Evolutionary conservation across 106 monocot genomes (phyloP).

Genomic region (Dioscorea alata): DNA sequence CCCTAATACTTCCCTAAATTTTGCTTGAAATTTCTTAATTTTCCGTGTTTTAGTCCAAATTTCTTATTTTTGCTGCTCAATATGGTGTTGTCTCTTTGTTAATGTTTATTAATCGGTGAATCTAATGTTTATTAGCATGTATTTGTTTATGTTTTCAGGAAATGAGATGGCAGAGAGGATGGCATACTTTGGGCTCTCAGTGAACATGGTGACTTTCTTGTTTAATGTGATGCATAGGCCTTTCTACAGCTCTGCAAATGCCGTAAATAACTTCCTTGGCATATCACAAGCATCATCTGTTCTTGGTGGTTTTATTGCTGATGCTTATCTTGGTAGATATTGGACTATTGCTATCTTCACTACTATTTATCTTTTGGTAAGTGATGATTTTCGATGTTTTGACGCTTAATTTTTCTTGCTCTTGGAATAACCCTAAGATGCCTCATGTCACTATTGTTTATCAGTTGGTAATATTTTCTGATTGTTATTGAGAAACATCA

Average conservation of each 20-base stretch:
- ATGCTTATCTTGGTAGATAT: conserved; percentile 95
- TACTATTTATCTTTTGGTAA: conserved; percentile 81
- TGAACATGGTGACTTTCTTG: conserved; percentile 96
- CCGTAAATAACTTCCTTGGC: conserved; percentile 84
- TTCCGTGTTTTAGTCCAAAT: not conserved
- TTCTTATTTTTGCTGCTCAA: not conserved
- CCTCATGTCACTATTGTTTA: too few species aligned
- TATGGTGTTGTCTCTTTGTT: not conserved
- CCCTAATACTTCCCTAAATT: not conserved
- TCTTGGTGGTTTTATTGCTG: conserved; percentile 85
- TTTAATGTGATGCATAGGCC: conserved; percentile 87
- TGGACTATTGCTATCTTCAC: conserved; percentile 95
- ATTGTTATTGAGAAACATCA: too few species aligned
- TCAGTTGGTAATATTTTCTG: too few species aligned
- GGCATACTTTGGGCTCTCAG: conserved; percentile 91
- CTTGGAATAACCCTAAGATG: too few species aligned
- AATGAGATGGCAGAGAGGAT: conserved; percentile 98
- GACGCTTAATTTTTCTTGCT: too few species aligned
- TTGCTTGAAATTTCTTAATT: not conserved
- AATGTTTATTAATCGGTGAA: not conserved
- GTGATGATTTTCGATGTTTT: not conserved
- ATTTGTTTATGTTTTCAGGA: conserved; percentile 22
- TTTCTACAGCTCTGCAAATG: conserved; percentile 69
- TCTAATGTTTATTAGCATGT: not conserved
- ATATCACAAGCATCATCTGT: conserved; percentile 92